phyloP scores from a whole-genome alignment of 176 grass and related monocot species.

The Themeda triandra region DNA sequence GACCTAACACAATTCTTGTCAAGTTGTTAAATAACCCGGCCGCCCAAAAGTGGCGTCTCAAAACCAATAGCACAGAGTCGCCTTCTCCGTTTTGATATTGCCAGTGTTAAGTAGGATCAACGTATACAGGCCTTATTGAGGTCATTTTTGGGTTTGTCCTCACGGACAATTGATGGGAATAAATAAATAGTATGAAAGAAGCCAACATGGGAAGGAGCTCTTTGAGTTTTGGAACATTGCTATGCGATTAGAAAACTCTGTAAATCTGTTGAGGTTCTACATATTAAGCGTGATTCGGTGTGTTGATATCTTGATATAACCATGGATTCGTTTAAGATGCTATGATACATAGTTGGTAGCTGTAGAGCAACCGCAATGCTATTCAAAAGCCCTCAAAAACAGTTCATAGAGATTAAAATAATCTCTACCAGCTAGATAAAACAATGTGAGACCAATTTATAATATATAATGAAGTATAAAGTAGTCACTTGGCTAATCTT shows the following conservation, averaged over 20 bases:
- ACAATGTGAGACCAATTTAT: no score
- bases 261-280: background rate
- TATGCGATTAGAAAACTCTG: background rate
- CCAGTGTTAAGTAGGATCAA: background rate
- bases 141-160: background rate
- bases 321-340: no score
- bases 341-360: no score
- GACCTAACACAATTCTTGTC: conserved; percentile 8
- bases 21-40: conserved; percentile 30
- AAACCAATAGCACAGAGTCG: background rate
- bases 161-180: background rate
- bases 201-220: background rate
- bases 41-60: background rate
- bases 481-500: no score
- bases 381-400: no score
- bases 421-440: no score
- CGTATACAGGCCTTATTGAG: background rate
- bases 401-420: no score
- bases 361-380: no score
- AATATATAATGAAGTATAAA: no score
- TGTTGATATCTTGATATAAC: background rate
- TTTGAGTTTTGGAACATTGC: background rate
- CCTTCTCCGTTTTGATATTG: background rate
- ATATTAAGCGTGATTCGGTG: background rate
- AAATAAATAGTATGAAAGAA: background rate